Percentiles rank a stretch among this genome's conserved stretches.
These are phyloP conservation scores for Climacium dendroides DNA, from an alignment of 225 moss, liverwort and hornwort genomes.

Conservation along the genomic window DNA sequence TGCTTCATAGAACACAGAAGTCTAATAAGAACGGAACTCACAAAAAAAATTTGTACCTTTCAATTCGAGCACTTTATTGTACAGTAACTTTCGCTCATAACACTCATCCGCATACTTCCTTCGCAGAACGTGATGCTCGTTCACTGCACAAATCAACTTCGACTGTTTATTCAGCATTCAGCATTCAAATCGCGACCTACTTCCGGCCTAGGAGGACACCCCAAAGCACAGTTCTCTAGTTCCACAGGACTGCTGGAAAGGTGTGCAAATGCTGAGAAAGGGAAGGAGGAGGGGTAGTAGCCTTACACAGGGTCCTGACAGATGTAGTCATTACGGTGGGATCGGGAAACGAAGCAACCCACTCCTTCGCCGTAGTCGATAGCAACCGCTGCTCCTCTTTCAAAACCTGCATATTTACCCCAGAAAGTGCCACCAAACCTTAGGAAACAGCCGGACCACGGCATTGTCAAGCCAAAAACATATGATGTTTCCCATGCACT, in stretches of 20 bases:
- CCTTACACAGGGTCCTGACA: slow-evolving; percentile 55
- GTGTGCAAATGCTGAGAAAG: neutral
- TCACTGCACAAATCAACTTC: slow-evolving; percentile 19
- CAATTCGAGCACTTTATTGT: slow-evolving; percentile 91
- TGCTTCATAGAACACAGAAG: too few species aligned
- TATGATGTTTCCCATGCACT: neutral
- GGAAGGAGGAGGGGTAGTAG: neutral
- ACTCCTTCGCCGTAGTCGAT: slow-evolving; percentile 62
- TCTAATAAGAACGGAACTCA: too few species aligned
- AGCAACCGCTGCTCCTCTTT: slow-evolving; percentile 45
- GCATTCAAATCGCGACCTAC: neutral
- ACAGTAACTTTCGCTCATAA: slow-evolving; percentile 58
- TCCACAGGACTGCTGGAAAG: neutral
- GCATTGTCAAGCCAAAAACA: neutral
- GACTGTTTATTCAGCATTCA: neutral
- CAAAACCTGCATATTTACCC: slow-evolving; percentile 2
- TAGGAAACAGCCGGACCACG: neutral
- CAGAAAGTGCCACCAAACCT: neutral
- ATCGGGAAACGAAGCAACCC: slow-evolving; percentile 69
- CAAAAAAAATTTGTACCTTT: slow-evolving; percentile 31
- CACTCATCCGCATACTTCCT: slow-evolving; percentile 67
- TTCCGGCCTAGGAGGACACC: neutral
- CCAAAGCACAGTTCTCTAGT: neutral
- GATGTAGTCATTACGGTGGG: slow-evolving; percentile 35
- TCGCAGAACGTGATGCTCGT: slow-evolving; percentile 56